These are phyloP conservation scores for Hypomontagnella submonticulosa DNA, from an alignment of 495 filamentous ascomycete species.

Conservation along the genomic window DNA sequence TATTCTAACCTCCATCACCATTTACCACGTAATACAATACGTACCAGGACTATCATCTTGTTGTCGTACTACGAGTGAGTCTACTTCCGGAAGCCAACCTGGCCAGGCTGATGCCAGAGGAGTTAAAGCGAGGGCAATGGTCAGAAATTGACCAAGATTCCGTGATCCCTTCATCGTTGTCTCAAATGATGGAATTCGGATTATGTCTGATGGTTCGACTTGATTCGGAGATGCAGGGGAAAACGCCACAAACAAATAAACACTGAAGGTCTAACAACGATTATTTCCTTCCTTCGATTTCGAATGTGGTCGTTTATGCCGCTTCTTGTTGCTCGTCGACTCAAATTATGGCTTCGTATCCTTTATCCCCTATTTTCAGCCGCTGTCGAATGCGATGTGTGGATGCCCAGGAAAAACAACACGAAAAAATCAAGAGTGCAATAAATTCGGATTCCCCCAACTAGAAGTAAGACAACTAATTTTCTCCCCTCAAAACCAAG, in stretches of 20 bases:
- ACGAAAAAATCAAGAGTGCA: constrained; percentile 23
- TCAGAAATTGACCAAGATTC: constrained; percentile 39
- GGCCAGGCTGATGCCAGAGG: constrained; percentile 40
- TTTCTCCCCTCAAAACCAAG: constrained; percentile 32
- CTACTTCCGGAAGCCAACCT: constrained; percentile 36
- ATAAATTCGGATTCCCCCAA: constrained; percentile 27
- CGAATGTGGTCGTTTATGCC: constrained; percentile 9
- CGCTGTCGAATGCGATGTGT: constrained; percentile 28
- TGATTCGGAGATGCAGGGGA: constrained; percentile 20
- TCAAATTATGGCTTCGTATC: constrained; percentile 15
- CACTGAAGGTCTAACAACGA: constrained; percentile 22
- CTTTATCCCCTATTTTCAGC: constrained; percentile 24
- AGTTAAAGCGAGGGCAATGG: constrained; percentile 34
- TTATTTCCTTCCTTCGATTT: constrained; percentile 1
- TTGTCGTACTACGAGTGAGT: constrained; percentile 34
- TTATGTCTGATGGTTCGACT: constrained; percentile 16
- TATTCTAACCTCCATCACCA: constrained; percentile 4
- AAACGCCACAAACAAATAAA: constrained; percentile 43
- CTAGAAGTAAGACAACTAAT: background rate
- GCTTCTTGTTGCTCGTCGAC: constrained; percentile 12
- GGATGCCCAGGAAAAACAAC: constrained; percentile 30
- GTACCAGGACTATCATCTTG: constrained; percentile 42
- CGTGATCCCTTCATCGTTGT: constrained; percentile 39
- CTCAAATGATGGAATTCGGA: constrained; percentile 24
- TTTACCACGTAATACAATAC: constrained; percentile 13